Evolutionary conservation across 805 yeast genomes (phyloP).

Genomic region (Metschnikowia corniflorae): DNA sequence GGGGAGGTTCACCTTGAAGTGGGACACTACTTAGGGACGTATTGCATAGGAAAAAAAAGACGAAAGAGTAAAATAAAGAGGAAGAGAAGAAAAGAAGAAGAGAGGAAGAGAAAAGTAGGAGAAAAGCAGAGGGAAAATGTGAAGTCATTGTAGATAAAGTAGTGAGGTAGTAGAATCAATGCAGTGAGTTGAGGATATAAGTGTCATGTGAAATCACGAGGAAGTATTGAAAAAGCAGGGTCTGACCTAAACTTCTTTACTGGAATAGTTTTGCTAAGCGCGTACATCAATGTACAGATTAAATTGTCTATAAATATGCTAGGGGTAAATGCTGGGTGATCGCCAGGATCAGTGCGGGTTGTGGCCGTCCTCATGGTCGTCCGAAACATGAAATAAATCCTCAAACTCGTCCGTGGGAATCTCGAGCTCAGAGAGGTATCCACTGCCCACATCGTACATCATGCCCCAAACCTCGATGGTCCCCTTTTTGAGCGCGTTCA

Average conservation of each 20-base stretch:
- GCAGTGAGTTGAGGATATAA: too few relatives aligned
- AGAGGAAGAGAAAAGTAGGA: not conserved
- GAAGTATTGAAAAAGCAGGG: too few relatives aligned
- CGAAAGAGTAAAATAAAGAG: not conserved
- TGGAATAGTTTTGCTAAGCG: too few relatives aligned
- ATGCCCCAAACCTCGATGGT: slow-evolving; percentile 22
- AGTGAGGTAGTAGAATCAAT: too few relatives aligned
- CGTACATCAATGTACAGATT: too few relatives aligned
- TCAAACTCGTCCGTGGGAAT: slow-evolving; percentile 41
- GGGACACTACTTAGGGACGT: slow-evolving; percentile 45
- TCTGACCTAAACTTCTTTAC: too few relatives aligned
- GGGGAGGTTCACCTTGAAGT: slow-evolving; percentile 69
- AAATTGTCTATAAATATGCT: too few relatives aligned
- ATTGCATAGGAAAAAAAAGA: too few relatives aligned
- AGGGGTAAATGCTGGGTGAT: too few relatives aligned
- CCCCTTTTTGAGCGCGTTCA: slow-evolving; percentile 19
- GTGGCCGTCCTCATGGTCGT: slow-evolving; percentile 26
- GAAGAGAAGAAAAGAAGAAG: not conserved
- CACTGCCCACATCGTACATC: slow-evolving; percentile 21
- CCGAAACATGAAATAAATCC: slow-evolving; percentile 39
- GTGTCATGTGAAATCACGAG: too few relatives aligned
- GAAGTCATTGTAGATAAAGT: too few relatives aligned
- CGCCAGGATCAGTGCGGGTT: slow-evolving; percentile 19
- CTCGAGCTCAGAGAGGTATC: slow-evolving; percentile 20
- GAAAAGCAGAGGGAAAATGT: not conserved